Percentiles rank a stretch among this genome's conserved stretches.
phyloP scores from a whole-genome alignment of 306 rosid genomes.

The Phaseolus lunatus region DNA sequence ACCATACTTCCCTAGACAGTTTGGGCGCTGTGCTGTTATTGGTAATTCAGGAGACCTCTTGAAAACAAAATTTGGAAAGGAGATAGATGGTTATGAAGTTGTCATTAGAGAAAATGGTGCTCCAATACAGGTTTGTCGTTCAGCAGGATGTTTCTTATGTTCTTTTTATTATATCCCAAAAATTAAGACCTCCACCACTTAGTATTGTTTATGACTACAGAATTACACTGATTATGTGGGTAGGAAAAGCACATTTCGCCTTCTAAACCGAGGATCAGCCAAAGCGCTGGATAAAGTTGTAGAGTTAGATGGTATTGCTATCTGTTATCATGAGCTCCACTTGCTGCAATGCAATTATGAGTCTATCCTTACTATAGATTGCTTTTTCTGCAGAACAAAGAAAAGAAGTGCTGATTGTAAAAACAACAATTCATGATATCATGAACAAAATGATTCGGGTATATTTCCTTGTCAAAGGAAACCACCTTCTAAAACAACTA shows the following conservation, averaged over 20 bases:
- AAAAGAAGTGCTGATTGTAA: conserved; percentile 88
- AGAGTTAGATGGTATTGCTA: conserved; percentile 82
- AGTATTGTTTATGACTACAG: conserved; percentile 55
- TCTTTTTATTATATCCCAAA: conserved; percentile 26
- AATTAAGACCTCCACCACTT: conserved; percentile 30
- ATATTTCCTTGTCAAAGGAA: conserved; percentile 35
- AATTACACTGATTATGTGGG: conserved; percentile 88
- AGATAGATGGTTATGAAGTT: conserved; percentile 86
- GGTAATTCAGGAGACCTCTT: conserved; percentile 98
- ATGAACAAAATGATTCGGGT: conserved; percentile 94
- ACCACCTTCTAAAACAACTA: conserved; percentile 14
- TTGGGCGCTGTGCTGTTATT: conserved; percentile 94
- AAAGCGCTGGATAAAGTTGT: conserved; percentile 95
- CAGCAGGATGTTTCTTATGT: conserved; percentile 25
- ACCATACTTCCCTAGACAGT: conserved; percentile 85
- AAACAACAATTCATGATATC: conserved; percentile 93
- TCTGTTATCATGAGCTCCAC: conserved; percentile 9
- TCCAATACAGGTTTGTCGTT: conserved; percentile 72
- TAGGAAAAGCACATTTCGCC: conserved; percentile 88
- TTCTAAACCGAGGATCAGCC: conserved; percentile 96
- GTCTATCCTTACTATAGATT: conserved; percentile 44
- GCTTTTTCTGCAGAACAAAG: conserved; percentile 69
- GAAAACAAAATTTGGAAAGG: conserved; percentile 88
- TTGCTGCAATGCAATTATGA: conserved; percentile 32
- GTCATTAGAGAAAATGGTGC: conserved; percentile 98